Evolutionary conservation across 2,329 filamentous ascomycete species (phyloP), one percentile per base, ranked within the genome.

Genomic region (Monilinia laxa): DNA sequence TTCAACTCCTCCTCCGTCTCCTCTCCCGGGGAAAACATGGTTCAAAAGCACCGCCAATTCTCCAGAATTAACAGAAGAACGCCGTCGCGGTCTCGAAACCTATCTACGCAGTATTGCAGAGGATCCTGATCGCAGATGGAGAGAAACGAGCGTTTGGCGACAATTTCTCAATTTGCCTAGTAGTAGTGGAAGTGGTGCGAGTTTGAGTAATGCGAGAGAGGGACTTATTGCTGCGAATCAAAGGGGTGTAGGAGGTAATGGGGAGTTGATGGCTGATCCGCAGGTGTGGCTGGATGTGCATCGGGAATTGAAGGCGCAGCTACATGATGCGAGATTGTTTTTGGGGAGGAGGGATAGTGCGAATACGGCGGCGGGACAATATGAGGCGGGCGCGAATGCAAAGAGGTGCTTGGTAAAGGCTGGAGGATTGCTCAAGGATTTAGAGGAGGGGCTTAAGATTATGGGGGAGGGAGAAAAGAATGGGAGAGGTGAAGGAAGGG

Each of bases 11-110:
- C 90, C 91, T 10, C 91, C 91, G 0, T 80, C 81, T 1, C 80
- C 89, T 0, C 81, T 94, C 7, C 91, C 91, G 0, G 80, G 80
- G 18, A 95, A 95, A 76, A 87, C 88, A 57, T 95, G 90, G 90
- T 85, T 94, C 75, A 86, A 88, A 68, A 87, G 87, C 12, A 93
- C 91, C 4, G 82, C 91, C 63, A 85, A 83, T 65, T 91, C 87
- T 11, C 82, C 88, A 25, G 85, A 88, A 59, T 83, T 92, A 55
- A 89, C 91, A 35, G 89, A 91, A 75, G 80, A 86, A 69, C 87
- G 91, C n/a, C 87, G 91, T 54, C 74, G 78, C 16, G 87, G 83
- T 0, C 82, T 95, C 12, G 90, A 94, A 76, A 78, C 80, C 55
- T 95, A 94, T 78, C 81, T 95, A 3, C 85, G 85, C 62, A 84